Base-by-base conservation (phyloP, 192 early-diverging fungal species). In the Coemansia aciculifera region DNA sequence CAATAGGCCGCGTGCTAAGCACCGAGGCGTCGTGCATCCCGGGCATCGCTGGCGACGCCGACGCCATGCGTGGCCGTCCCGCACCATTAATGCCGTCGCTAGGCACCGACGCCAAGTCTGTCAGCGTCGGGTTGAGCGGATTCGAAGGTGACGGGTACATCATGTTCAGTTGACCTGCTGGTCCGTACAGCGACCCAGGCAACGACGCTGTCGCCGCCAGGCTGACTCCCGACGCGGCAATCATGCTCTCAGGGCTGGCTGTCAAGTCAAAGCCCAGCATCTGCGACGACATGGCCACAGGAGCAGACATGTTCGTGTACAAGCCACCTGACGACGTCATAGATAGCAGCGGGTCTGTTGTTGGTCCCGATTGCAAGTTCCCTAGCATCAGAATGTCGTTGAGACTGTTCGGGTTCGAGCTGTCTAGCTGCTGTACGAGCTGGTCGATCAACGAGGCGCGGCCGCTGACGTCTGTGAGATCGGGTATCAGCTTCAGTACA, bases 401-500 rank as follows among this genome's bases (percentile, higher is more conserved):
- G 38, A 81, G 68, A 43, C 63, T 60, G 67, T 29, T 73, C 1
- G 79, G 74, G 64, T 67, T 79, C 60, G 60, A 66, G 72, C 79
- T 76, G 62, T 81, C 79, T 11, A 81, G 79, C 70, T 81, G 79
- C 67, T 81, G 73, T 23, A 81, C 70, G 17, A 81, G 62, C 70
- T 81, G 73, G 65, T 81, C 79, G 15, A 81, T 76, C 17, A 81
- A 63, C 57, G 70, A 31, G 11, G 74, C 62, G 31, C 79, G 74
- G 4, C 79, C 79, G 64, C 67, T 72, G 68, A 81, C 74, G 31
- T 81, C 71, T 4, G 63, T 70, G 24, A 81, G 70, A 37, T 81
- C 79, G 6, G 79, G 79, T 44, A 81, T 62, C 36, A 81, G 62
- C 74, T 75, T 68, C 42, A 81, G 74, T 11, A 81, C 73, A 42